Evolutionary conservation across 1,284 basidiomycete genomes (phyloP).

Genomic region (Marasmius oreades): DNA sequence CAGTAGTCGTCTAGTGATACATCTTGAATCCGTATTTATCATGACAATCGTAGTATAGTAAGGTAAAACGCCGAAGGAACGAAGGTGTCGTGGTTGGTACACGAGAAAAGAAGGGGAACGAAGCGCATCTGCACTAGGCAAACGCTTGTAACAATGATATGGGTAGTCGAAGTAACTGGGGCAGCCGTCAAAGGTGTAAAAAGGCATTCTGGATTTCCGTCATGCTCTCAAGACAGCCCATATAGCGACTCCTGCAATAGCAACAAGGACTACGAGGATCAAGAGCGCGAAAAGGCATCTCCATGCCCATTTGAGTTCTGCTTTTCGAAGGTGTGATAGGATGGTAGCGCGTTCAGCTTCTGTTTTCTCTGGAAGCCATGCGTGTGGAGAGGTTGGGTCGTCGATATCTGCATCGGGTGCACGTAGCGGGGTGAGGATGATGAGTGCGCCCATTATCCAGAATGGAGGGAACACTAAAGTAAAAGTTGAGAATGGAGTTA

Average conservation of each 20-base stretch:
- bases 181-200: neutral
- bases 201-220: neutral
- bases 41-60: neutral
- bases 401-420: conserved; percentile 20
- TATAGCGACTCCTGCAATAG: conserved; percentile 19
- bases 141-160: neutral
- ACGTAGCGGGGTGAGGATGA: conserved; percentile 38
- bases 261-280: conserved; percentile 21
- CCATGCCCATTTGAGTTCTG: conserved; percentile 34
- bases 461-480: conserved; percentile 44
- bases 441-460: conserved; percentile 45
- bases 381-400: conserved; percentile 14
- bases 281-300: conserved; percentile 33
- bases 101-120: neutral
- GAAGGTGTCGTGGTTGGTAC: neutral
- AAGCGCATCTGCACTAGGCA: neutral
- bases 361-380: conserved; percentile 36
- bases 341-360: conserved; percentile 29
- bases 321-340: conserved; percentile 26
- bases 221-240: conserved; percentile 17
- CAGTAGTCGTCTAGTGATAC: neutral
- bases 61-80: neutral
- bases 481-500: neutral
- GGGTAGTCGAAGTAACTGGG: neutral
- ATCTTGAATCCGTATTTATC: neutral